These are phyloP conservation scores for Mortierella antarctica DNA, from an alignment of 192 early-diverging fungal species.

Conservation along the genomic window DNA sequence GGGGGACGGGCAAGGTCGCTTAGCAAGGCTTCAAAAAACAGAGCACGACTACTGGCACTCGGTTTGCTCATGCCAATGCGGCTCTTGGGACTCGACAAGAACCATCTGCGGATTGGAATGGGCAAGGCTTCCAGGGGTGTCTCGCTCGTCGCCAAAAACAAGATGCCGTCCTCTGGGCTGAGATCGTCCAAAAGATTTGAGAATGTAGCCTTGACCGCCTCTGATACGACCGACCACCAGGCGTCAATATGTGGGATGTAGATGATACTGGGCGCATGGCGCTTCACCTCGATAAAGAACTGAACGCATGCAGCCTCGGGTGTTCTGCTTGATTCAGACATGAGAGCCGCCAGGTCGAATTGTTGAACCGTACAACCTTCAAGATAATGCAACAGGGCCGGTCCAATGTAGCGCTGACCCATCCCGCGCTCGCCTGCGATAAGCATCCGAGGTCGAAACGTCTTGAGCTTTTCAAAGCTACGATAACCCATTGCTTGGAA, in stretches of 20 bases:
- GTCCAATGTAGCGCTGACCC: conserved; percentile 67
- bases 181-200: conserved; percentile 61
- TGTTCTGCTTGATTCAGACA: conserved; percentile 57
- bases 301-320: conserved; percentile 65
- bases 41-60: conserved; percentile 3
- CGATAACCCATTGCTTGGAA: conserved; percentile 50
- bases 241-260: conserved; percentile 66
- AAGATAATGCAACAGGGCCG: conserved; percentile 65
- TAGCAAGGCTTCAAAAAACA: conserved; percentile 36
- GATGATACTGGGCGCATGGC: conserved; percentile 67
- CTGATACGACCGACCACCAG: conserved; percentile 63
- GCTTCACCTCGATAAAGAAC: conserved; percentile 67
- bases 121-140: conserved; percentile 46
- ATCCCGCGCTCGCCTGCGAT: conserved; percentile 67
- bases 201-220: conserved; percentile 57
- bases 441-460: conserved; percentile 69
- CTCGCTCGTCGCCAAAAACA: conserved; percentile 68
- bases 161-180: conserved; percentile 60
- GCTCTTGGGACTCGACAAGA: conserved; percentile 42
- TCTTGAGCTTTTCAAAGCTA: conserved; percentile 46
- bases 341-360: conserved; percentile 63
- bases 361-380: conserved; percentile 68
- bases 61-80: conserved; percentile 22
- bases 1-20: conserved; percentile 48
- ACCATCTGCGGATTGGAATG: conserved; percentile 45